Percentiles rank a stretch among this genome's conserved stretches.
Conservation (phyloP, 2,329 filamentous ascomycete genomes). For the Neodidymelliopsis sp. region DNA sequence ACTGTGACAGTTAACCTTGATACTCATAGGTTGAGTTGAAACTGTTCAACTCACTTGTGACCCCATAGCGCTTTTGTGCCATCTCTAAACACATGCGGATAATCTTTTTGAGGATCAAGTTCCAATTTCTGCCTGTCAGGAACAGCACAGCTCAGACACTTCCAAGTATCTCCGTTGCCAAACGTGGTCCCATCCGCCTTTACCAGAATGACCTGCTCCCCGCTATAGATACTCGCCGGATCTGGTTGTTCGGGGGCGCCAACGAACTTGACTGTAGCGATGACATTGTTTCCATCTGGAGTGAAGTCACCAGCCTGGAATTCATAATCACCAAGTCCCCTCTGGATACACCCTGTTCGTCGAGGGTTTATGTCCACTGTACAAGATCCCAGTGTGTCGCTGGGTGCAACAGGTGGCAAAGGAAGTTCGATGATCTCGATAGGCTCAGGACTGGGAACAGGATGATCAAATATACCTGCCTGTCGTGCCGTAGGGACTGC, state of each 20-base stretch:
- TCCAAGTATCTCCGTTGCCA: conserved; percentile 57
- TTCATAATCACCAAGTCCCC: conserved; percentile 5
- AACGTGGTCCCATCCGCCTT: conserved; percentile 53
- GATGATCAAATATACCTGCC: too few relatives aligned
- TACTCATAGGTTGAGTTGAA: too few relatives aligned
- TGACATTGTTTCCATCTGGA: conserved; percentile 55
- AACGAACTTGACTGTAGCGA: conserved; percentile 51
- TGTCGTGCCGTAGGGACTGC: too few relatives aligned
- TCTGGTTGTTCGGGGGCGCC: conserved; percentile 52
- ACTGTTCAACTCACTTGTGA: too few relatives aligned
- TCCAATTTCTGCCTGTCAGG: conserved; percentile 41
- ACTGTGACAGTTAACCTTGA: too few relatives aligned
- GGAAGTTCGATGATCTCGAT: conserved; percentile 48
- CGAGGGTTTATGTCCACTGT: conserved; percentile 44
- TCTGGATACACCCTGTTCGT: conserved; percentile 50
- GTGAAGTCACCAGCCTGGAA: conserved; percentile 48
- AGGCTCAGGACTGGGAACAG: too few relatives aligned
- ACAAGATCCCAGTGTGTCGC: conserved; percentile 42
- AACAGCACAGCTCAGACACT: conserved; percentile 57
- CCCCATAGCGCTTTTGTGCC: conserved; percentile 48
- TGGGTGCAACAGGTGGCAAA: conserved; percentile 48
- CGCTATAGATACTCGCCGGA: conserved; percentile 53
- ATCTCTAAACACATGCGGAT: conserved; percentile 55
- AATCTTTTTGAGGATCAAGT: conserved; percentile 37
- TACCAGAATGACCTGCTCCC: conserved; percentile 52